Evolutionary conservation across 2,329 filamentous ascomycete genomes (phyloP), one percentile per base, ranked within the genome.

Genomic region (Cladosporium sp.): DNA sequence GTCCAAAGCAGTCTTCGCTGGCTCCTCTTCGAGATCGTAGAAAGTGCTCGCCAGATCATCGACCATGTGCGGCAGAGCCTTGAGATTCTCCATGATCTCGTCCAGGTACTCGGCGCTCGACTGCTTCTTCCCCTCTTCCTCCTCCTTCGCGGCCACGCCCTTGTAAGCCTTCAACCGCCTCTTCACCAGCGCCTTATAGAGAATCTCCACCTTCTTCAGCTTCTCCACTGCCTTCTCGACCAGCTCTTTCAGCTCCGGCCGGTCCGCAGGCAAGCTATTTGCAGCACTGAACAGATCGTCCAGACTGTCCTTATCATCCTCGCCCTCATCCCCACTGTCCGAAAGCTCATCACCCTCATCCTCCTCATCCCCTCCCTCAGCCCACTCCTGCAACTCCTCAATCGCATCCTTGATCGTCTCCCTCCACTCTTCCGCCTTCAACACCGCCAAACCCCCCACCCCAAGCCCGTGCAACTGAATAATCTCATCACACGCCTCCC

Each of bases 311-410:
- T 84, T 57, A 30, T 68, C 62, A 20, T 66, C 66, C 2, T 69
- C 66, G 7, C 62, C 65, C 32, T 69, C 67, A 67, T 73, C 51
- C 64, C 70, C 44, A 11, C 65, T 63, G 29, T 69, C 69, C 0
- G 65, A 57, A 2, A 70, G 61, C 3, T 62, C 69, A 30, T 68
- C 67, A 4, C 64, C 67, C 4, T 71, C 65, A 7, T 54, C 57
- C 6, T 73, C 75, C 0, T 78, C 67, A 12, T 79, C 74, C 1
- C 82, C 83, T 1, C 82, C 82, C 3, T 82, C 80, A 19, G 85
- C 83, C 89, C 91, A 96, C 60, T 92, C 89, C 65, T 89, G 88
- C 57, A 96, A 68, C 70, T 96, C 92, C 55, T 88, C 82, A 58
- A 95, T 80, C 0, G 89, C 86, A 71, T 96, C 92, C 59, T 88